Evolutionary conservation across 345 rosid genomes (phyloP), one percentile per base, ranked within the genome.

Genomic region (Arabidopsis thaliana): DNA sequence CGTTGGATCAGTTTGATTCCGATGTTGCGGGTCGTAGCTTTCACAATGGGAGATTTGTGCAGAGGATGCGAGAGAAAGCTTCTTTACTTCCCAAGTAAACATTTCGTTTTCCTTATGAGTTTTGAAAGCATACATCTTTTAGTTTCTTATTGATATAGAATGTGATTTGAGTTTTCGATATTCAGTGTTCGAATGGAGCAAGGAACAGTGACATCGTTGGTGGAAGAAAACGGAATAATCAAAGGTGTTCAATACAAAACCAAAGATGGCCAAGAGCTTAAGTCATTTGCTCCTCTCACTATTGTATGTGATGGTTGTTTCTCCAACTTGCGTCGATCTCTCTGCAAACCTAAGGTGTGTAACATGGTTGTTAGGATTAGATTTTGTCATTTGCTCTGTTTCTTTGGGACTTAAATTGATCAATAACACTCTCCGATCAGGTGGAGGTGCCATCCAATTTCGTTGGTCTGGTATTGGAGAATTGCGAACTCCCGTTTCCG

Each of bases 251-350:
- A 82, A 37, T 80, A 86, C 83, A 86, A 86, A 82, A 82, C 84
- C n/a, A 84, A 83, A 78, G 65, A 80, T 49, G 83, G 85, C n/a
- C 78, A 73, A 79, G 85, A 78, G 49, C 68, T 59, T 59, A 62
- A 64, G 65, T 67, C 82, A 20, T 82, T 59, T 77, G 86, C 89
- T 65, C 84, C 89, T 57, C 83, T 86, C 45, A 84, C 89, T 9
- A 81, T 86, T 52, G 87, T 86, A 1, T 86, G 89, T 57, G 87
- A 86, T 68, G 89, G 89, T 62, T 86, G 89, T 77, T 86, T 86
- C 84, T 84, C 87, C 14, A 84, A 84, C 68, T 71, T 86, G 65
- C 84, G 83, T 6, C 83, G 86, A 45, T 76, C 84, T 79, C 89
- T 86, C 58, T 86, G 89, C 84, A 86, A 82, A 28, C 86, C 87